Percentiles rank a stretch among this genome's conserved stretches.
Conservation (phyloP, 1,284 basidiomycete species). For the Marasmius sp. region DNA sequence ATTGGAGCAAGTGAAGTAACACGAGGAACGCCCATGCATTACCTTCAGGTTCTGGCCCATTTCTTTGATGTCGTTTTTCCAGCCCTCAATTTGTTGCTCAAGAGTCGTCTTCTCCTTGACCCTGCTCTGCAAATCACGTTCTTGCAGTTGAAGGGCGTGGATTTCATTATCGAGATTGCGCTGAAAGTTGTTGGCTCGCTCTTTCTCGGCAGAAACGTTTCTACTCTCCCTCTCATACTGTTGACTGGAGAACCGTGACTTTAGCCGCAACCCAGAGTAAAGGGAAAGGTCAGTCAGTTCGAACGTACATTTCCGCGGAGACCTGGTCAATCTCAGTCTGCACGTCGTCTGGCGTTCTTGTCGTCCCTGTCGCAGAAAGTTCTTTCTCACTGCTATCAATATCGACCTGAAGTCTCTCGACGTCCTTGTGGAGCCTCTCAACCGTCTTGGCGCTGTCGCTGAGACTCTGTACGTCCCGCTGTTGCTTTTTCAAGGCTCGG, state of each 20-base stretch:
- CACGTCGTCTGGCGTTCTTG: conserved; percentile 83
- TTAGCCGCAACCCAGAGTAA: conserved; percentile 2
- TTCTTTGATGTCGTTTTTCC: conserved; percentile 58
- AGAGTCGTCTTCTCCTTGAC: conserved; percentile 62
- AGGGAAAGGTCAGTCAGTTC: neutral
- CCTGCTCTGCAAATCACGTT: conserved; percentile 61
- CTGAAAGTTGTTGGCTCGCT: conserved; percentile 60
- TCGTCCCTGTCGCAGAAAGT: conserved; percentile 69
- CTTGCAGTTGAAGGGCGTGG: conserved; percentile 61
- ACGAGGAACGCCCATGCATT: neutral
- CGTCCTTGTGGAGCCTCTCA: conserved; percentile 63
- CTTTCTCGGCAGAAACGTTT: conserved; percentile 59
- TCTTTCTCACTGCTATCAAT: conserved; percentile 69
- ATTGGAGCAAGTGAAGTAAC: neutral
- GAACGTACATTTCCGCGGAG: conserved; percentile 64
- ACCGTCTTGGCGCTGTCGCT: conserved; percentile 68
- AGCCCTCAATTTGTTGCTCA: conserved; percentile 60
- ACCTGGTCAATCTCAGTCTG: conserved; percentile 72
- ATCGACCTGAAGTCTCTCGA: conserved; percentile 65
- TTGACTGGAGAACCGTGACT: conserved; percentile 54
- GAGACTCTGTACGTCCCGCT: conserved; percentile 65
- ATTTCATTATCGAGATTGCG: conserved; percentile 58
- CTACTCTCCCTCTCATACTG: conserved; percentile 64
- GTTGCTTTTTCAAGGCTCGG: conserved; percentile 46
- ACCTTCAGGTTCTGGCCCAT: conserved; percentile 50